Conservation (phyloP, 768 basidiomycete species). For the Suillus variegatus region DNA sequence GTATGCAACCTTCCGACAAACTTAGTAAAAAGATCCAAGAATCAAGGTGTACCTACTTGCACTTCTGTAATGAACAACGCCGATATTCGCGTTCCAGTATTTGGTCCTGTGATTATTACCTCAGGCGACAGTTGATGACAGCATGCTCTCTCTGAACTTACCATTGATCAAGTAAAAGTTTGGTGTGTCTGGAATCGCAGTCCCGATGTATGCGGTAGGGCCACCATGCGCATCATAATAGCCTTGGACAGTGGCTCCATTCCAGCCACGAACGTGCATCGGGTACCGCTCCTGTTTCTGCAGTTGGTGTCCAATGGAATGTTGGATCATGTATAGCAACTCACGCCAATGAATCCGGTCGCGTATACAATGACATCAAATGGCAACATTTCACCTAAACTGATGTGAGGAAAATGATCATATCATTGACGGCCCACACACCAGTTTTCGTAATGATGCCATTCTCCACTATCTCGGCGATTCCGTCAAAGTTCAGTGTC, state of each 20-base stretch:
- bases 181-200: not conserved
- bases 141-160: not conserved
- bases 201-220: not conserved
- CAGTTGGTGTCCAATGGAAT: not conserved
- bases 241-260: not conserved
- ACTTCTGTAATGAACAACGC: not conserved
- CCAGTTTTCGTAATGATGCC: not conserved
- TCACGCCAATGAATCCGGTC: not conserved
- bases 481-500: not conserved
- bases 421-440: not conserved
- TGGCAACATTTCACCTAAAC: not conserved
- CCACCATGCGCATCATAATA: not conserved
- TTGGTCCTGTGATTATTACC: not conserved
- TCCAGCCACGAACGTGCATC: not conserved
- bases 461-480: not conserved
- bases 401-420: not conserved
- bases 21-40: not conserved
- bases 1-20: not conserved
- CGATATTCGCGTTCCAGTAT: not conserved
- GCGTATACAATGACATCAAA: not conserved
- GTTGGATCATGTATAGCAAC: not conserved
- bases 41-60: not conserved
- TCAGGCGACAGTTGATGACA: not conserved
- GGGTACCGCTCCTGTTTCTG: not conserved
- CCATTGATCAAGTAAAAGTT: slow-evolving; percentile 2